Percentiles rank a stretch among this genome's conserved stretches.
Conservation (phyloP, 192 early-diverging fungal genomes). For the Backusella morwellensis region DNA sequence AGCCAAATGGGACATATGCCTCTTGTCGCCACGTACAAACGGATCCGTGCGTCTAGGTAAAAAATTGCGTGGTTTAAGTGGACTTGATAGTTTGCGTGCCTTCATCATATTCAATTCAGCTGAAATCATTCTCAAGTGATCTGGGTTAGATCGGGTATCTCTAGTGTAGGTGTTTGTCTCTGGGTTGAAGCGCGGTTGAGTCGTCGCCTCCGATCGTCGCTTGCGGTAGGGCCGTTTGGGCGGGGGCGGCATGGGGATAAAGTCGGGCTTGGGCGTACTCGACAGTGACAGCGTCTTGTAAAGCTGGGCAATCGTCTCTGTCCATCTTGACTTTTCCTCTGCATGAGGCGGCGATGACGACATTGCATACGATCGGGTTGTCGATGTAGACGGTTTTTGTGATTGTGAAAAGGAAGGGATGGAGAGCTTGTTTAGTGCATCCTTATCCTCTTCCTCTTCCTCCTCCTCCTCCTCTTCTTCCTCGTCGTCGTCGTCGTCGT, state of each 20-base stretch:
- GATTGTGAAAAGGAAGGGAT: slow-evolving; percentile 26
- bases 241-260: slow-evolving; percentile 31
- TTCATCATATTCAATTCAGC: slow-evolving; percentile 55
- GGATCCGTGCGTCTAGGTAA: slow-evolving; percentile 42
- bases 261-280: neutral
- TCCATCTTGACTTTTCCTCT: slow-evolving; percentile 12
- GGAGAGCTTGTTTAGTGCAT: neutral
- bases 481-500: neutral
- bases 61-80: slow-evolving; percentile 43
- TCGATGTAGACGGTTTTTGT: slow-evolving; percentile 13
- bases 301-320: slow-evolving; percentile 16
- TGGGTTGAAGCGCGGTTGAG: slow-evolving; percentile 31
- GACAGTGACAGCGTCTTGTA: neutral
- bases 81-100: slow-evolving; percentile 42
- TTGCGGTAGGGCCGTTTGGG: neutral
- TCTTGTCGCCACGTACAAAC: slow-evolving; percentile 23
- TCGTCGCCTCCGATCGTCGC: slow-evolving; percentile 31
- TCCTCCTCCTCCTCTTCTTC: neutral
- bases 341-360: slow-evolving; percentile 20
- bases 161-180: slow-evolving; percentile 33
- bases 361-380: slow-evolving; percentile 25
- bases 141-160: slow-evolving; percentile 48
- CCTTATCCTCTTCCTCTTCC: neutral
- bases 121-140: slow-evolving; percentile 53
- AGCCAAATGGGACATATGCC: neutral